Evolutionary conservation across 805 yeast genomes (phyloP), one percentile per base, ranked within the genome.

Genomic region (Maudiozyma barnettii): DNA sequence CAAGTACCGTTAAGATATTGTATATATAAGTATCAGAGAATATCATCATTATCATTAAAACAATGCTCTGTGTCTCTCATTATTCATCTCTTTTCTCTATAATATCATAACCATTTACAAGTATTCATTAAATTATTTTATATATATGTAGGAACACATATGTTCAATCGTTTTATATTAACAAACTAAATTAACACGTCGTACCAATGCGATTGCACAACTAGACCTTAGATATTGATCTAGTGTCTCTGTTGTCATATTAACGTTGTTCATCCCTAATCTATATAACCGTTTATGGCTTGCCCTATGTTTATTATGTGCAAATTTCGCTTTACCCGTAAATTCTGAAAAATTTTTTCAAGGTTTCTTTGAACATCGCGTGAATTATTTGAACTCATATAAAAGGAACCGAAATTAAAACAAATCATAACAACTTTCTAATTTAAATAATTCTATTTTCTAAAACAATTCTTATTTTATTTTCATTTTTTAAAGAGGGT

Each of bases 1-100:
- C 93, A 93, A 93, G 81, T 85, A 77, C 90, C 91, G 96, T 81
- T 90, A 90, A 87, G 64, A 54, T 30, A 33, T 35, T 38, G 40
- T 33, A 18, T 33, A 33, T 33, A 33, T 33, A 21, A 21, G 23
- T 13, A 39, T 14, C 36, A 19, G 38, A 16, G 38, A 18, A 19
- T 31, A n/a, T 21, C 31, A 13, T 14, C 6, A 23, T 36, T 39
- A 26, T 26, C n/a, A 26, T 4, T 3, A 36, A 38, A 12, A 23
- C 22, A 21, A 18, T 19, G 5, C 20, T 4, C 9, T 16, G n/a
- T 33, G n/a, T 4, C 12, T 36, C 21, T n/a, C 36, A 33, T 33
- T 33, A 33, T 33, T 33, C 36, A 33, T 33, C 36, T 33, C 18
- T 10, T 33, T 33, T 33, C 36, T 33, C 36, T 33, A 33, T 33